Conservation (phyloP, 768 basidiomycete species). For the Clavaria fumosa region DNA sequence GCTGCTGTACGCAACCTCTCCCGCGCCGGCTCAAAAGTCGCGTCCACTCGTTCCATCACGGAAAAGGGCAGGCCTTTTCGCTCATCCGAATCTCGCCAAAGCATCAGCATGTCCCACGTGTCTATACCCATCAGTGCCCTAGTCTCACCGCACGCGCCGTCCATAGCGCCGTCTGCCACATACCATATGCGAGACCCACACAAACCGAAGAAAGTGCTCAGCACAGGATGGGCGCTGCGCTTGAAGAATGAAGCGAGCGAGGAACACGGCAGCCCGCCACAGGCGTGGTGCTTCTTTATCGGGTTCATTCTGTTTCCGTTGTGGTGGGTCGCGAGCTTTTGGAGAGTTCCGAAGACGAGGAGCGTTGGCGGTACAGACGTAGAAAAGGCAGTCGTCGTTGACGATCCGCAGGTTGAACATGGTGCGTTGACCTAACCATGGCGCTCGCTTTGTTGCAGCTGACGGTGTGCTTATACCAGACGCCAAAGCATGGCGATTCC, state of each 20-base stretch:
- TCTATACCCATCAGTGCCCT: conserved; percentile 74
- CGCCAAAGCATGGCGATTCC: conserved; percentile 55
- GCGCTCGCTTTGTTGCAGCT: not conserved
- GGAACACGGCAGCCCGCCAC: conserved; percentile 33
- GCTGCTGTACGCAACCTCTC: conserved; percentile 15
- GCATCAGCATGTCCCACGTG: conserved; percentile 46
- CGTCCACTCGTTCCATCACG: conserved; percentile 11
- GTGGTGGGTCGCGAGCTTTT: conserved; percentile 44
- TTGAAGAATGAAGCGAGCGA: conserved; percentile 24
- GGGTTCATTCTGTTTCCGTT: conserved; percentile 54
- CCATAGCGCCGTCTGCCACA: conserved; percentile 37
- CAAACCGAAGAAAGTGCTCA: conserved; percentile 39
- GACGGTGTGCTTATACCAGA: conserved; percentile 25
- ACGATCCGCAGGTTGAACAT: conserved; percentile 68
- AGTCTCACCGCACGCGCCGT: conserved; percentile 66
- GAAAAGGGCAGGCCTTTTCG: no score
- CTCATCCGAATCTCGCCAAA: no score
- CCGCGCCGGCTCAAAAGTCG: conserved; percentile 23
- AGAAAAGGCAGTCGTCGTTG: conserved; percentile 59
- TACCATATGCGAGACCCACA: conserved; percentile 77
- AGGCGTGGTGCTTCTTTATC: conserved; percentile 67
- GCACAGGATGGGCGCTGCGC: conserved; percentile 48
- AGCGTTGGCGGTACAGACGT: conserved; percentile 35
- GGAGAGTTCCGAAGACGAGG: conserved; percentile 45
- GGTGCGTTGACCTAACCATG: conserved; percentile 29